A percentile compares a stretch with the other conserved stretches of the same genome.
These are phyloP conservation scores for Staphylotrichum longicolle DNA, from an alignment of 495 filamentous ascomycete species.

Conservation along the genomic window DNA sequence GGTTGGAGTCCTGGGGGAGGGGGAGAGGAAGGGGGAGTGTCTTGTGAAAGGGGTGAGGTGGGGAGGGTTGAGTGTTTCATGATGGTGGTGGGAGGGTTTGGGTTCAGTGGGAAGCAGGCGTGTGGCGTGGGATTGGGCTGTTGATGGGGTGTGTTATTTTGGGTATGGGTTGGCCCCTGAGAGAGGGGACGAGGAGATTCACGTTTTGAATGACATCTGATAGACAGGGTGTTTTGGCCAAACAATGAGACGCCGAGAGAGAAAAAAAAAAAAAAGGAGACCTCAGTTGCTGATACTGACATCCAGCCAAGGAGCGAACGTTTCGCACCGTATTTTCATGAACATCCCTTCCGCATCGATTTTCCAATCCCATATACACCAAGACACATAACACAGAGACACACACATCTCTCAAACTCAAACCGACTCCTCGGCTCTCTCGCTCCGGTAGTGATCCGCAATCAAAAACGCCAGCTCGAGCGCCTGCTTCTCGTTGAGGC, in stretches of 20 bases:
- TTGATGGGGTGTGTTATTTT: no score
- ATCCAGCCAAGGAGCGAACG: no score
- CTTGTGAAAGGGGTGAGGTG: slow-evolving; percentile 6
- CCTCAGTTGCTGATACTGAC: no score
- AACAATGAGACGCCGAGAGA: neutral
- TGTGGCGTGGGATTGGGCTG: no score
- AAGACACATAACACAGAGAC: neutral
- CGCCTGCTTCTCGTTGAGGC: slow-evolving; percentile 96
- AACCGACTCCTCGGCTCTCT: slow-evolving; percentile 25
- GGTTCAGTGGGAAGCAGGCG: neutral
- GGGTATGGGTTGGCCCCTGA: no score
- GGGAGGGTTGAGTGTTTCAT: neutral
- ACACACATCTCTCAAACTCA: neutral
- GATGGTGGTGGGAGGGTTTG: neutral
- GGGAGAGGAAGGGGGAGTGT: slow-evolving; percentile 1
- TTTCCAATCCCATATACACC: neutral
- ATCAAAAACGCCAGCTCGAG: slow-evolving; percentile 92
- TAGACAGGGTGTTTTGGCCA: neutral
- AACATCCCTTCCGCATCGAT: neutral
- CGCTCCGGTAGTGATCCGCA: slow-evolving; percentile 67
- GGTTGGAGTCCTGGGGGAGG: neutral
- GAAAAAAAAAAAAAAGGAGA: no score
- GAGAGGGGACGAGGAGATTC: no score
- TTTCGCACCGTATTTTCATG: no score
- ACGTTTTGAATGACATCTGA: neutral